These are phyloP conservation scores for Brassica incana DNA, from an alignment of 345 rosid species.

Conservation along the genomic window DNA sequence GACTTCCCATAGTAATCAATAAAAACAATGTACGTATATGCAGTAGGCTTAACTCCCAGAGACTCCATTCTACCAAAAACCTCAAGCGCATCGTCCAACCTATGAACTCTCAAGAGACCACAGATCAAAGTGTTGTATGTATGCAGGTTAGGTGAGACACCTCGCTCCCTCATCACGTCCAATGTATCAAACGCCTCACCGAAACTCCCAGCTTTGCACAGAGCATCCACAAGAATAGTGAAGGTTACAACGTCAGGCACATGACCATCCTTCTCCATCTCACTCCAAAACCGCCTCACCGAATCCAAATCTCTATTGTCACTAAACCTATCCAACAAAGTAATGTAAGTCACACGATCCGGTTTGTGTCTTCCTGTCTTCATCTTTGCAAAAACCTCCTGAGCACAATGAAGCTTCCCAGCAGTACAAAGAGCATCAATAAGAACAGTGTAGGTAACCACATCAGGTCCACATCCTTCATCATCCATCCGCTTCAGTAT, in stretches of 20 bases:
- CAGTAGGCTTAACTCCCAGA: constrained; percentile 68
- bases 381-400: constrained; percentile 69
- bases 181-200: constrained; percentile 70
- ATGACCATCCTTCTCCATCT: constrained; percentile 87
- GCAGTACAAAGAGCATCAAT: constrained; percentile 86
- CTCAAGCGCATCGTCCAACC: constrained; percentile 61
- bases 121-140: constrained; percentile 80
- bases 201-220: constrained; percentile 67
- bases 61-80: constrained; percentile 62
- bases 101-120: constrained; percentile 66
- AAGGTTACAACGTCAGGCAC: constrained; percentile 77
- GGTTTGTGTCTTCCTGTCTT: constrained; percentile 75
- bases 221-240: constrained; percentile 73
- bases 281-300: constrained; percentile 72
- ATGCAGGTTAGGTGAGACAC: constrained; percentile 74
- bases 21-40: constrained; percentile 79
- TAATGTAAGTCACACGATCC: constrained; percentile 74
- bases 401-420: constrained; percentile 61
- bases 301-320: constrained; percentile 64
- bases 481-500: constrained; percentile 80
- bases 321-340: constrained; percentile 76
- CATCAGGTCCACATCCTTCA: constrained; percentile 87
- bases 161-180: constrained; percentile 65
- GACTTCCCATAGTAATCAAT: constrained; percentile 89
- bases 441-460: constrained; percentile 84